These are phyloP conservation scores for Kalanchoe fedtschenkoi DNA, from an alignment of 164 flowering plant genomes.

Conservation along the genomic window DNA sequence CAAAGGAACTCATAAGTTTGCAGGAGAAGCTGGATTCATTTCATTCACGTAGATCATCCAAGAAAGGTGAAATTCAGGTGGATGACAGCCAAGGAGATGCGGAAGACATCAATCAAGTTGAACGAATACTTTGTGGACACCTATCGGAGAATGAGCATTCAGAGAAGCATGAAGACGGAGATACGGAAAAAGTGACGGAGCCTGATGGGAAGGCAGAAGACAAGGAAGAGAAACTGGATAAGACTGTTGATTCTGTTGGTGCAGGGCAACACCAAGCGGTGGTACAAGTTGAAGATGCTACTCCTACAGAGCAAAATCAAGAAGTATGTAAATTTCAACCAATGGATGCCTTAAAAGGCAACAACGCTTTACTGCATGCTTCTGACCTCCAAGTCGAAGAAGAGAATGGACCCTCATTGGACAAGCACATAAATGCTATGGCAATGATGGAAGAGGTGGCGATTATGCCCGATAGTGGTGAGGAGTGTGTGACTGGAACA, in stretches of 20 bases:
- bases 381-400: too few relatives aligned
- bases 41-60: neutral
- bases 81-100: neutral
- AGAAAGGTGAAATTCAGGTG: neutral
- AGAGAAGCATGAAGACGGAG: neutral
- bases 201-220: neutral
- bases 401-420: too few relatives aligned
- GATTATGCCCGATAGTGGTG: too few relatives aligned
- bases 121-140: neutral
- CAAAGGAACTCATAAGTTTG: slow-evolving; percentile 51
- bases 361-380: too few relatives aligned
- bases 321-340: neutral
- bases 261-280: neutral
- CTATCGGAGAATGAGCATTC: too few relatives aligned
- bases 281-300: neutral
- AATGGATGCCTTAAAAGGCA: too few relatives aligned
- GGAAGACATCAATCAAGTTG: neutral
- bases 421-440: too few relatives aligned
- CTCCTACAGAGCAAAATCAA: neutral
- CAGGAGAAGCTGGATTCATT: slow-evolving; percentile 59
- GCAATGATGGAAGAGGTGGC: too few relatives aligned
- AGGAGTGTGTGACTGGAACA: too few relatives aligned
- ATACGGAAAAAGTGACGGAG: neutral
- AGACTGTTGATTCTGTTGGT: neutral
- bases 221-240: neutral